Evolutionary conservation across 2,329 filamentous ascomycete species (phyloP).

Genomic region (Diaporthe citriasiana): DNA sequence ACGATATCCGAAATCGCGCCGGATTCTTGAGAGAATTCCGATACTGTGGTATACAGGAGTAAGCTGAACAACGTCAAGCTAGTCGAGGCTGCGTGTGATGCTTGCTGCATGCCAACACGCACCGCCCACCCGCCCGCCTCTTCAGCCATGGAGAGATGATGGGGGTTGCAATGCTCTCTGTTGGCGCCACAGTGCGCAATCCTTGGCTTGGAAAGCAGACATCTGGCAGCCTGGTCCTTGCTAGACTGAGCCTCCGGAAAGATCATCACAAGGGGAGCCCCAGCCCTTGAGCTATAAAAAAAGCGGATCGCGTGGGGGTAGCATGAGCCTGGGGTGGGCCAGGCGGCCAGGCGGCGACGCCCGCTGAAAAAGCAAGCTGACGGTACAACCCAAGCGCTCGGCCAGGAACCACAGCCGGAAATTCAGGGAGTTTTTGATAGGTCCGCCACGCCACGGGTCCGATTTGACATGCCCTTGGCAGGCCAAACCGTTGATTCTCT

Average conservation of each 20-base stretch:
- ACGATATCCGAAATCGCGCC: slow-evolving; percentile 9
- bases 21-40: slow-evolving; percentile 16
- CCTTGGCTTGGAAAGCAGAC: slow-evolving; percentile 1
- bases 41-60: not conserved
- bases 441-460: not conserved
- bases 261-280: slow-evolving; percentile 36
- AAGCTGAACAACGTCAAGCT: slow-evolving; percentile 36
- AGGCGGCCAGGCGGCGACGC: slow-evolving; percentile 25
- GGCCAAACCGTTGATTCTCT: slow-evolving; percentile 27
- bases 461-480: slow-evolving; percentile 22
- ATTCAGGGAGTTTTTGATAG: slow-evolving; percentile 1
- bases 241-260: slow-evolving; percentile 22
- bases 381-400: not conserved
- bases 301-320: slow-evolving; percentile 41
- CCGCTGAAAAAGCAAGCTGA: slow-evolving; percentile 12
- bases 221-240: slow-evolving; percentile 31
- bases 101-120: slow-evolving; percentile 17
- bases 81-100: slow-evolving; percentile 35
- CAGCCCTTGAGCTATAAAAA: slow-evolving; percentile 32
- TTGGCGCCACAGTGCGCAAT: slow-evolving; percentile 38
- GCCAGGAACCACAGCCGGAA: slow-evolving; percentile 18
- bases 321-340: not conserved
- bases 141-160: slow-evolving; percentile 34
- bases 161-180: slow-evolving; percentile 30
- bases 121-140: slow-evolving; percentile 27